Evolutionary conservation across 164 flowering plant species (phyloP).

Genomic region (Stephania yunnanensis): DNA sequence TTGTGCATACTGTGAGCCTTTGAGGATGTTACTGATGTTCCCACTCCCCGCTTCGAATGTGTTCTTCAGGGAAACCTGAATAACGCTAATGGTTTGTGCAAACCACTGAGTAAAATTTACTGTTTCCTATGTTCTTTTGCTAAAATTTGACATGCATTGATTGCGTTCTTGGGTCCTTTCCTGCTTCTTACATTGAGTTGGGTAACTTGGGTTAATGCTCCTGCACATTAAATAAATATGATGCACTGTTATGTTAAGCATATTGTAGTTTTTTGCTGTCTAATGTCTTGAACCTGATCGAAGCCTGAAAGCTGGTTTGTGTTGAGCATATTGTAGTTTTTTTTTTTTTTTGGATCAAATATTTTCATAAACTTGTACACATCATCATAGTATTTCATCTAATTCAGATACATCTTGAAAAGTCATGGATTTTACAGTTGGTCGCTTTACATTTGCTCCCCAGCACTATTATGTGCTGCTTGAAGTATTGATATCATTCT

Average conservation of each 20-base stretch:
- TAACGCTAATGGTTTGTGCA: background rate
- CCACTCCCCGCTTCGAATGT: background rate
- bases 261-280: background rate
- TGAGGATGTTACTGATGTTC: background rate
- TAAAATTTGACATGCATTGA: background rate
- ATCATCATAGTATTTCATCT: background rate
- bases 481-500: background rate
- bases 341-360: background rate
- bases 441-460: background rate
- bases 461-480: background rate
- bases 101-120: background rate
- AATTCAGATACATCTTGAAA: background rate
- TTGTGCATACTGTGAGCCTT: background rate
- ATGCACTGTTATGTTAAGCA: background rate
- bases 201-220: background rate
- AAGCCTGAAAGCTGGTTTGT: background rate
- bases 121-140: background rate
- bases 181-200: background rate
- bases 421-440: background rate
- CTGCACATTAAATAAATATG: background rate
- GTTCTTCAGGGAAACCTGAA: background rate
- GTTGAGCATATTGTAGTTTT: background rate
- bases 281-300: background rate
- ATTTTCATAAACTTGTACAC: background rate
- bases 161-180: background rate